These are phyloP conservation scores for Populus pruinosa DNA, from an alignment of 345 rosid species.

Conservation along the genomic window DNA sequence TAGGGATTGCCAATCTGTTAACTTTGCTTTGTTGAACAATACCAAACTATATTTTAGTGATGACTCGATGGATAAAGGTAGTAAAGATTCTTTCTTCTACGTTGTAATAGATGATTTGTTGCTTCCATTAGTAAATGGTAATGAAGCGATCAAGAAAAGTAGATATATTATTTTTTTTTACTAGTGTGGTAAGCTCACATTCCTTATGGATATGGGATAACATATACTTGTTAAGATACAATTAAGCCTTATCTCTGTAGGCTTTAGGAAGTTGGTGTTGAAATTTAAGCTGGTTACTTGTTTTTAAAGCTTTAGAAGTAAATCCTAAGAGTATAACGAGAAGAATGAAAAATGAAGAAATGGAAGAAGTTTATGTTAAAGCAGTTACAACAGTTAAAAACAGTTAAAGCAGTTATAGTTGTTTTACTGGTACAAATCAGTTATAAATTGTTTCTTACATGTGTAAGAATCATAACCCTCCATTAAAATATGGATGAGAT, in stretches of 20 bases:
- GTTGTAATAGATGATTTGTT: constrained; percentile 82
- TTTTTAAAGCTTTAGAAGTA: too few relatives aligned
- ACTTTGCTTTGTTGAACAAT: constrained; percentile 36
- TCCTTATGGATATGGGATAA: constrained; percentile 4
- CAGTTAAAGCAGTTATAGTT: too few relatives aligned
- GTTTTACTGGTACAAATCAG: too few relatives aligned
- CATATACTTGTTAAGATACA: not conserved
- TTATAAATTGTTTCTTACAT: too few relatives aligned
- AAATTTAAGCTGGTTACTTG: too few relatives aligned
- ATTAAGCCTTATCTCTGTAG: not conserved
- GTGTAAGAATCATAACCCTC: too few relatives aligned
- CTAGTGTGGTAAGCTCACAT: constrained; percentile 71
- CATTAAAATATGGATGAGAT: too few relatives aligned
- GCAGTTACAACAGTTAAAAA: too few relatives aligned
- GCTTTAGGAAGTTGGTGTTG: not conserved
- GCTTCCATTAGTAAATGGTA: constrained; percentile 87
- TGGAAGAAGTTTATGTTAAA: too few relatives aligned
- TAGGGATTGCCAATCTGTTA: constrained; percentile 20
- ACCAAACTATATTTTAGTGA: constrained; percentile 43
- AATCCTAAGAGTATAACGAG: too few relatives aligned
- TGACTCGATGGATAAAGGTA: constrained; percentile 15
- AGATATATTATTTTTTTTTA: constrained; percentile 75
- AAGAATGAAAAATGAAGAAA: too few relatives aligned
- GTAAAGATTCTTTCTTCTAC: constrained; percentile 49
- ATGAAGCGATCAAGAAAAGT: constrained; percentile 75